These are phyloP conservation scores for Xerophyta viscosa DNA, from an alignment of 106 monocot species.

Conservation along the genomic window DNA sequence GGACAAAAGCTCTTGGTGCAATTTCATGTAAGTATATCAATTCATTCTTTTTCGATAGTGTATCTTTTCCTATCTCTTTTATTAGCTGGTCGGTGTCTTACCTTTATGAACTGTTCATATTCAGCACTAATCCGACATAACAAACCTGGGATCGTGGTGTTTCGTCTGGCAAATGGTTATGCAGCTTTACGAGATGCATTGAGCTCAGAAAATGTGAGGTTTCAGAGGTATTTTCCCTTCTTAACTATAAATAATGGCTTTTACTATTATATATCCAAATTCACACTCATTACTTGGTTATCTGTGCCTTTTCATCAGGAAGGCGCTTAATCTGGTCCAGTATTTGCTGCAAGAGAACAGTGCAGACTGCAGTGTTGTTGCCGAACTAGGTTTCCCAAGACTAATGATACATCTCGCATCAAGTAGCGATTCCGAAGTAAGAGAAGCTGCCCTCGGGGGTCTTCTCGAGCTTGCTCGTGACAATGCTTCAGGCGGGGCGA, in stretches of 20 bases:
- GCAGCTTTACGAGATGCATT: slow-evolving; percentile 50
- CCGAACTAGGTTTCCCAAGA: slow-evolving; percentile 63
- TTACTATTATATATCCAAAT: neutral
- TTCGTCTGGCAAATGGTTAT: slow-evolving; percentile 62
- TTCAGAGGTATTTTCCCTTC: slow-evolving; percentile 26
- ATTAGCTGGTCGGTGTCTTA: neutral
- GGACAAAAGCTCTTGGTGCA: slow-evolving; percentile 91
- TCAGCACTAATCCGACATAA: slow-evolving; percentile 59
- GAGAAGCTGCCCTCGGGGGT: slow-evolving; percentile 62
- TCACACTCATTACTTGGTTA: neutral
- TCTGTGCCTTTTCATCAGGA: slow-evolving; percentile 62
- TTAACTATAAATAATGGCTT: neutral
- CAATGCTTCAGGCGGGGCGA: slow-evolving; percentile 1
- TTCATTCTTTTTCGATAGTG: neutral
- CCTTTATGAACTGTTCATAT: neutral
- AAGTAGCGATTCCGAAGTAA: slow-evolving; percentile 48
- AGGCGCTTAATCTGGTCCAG: slow-evolving; percentile 62
- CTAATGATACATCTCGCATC: slow-evolving; percentile 74
- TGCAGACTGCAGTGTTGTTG: slow-evolving; percentile 38
- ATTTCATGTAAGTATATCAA: slow-evolving; percentile 64
- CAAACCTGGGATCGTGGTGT: slow-evolving; percentile 44
- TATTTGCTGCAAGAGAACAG: slow-evolving; percentile 66
- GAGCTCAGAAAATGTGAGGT: slow-evolving; percentile 39
- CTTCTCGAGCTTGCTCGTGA: slow-evolving; percentile 58
- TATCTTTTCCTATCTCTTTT: neutral